Percentiles rank a stretch among this genome's conserved stretches.
Evolutionary conservation across 106 monocot genomes (phyloP).

Genomic region (Allium fistulosum): DNA sequence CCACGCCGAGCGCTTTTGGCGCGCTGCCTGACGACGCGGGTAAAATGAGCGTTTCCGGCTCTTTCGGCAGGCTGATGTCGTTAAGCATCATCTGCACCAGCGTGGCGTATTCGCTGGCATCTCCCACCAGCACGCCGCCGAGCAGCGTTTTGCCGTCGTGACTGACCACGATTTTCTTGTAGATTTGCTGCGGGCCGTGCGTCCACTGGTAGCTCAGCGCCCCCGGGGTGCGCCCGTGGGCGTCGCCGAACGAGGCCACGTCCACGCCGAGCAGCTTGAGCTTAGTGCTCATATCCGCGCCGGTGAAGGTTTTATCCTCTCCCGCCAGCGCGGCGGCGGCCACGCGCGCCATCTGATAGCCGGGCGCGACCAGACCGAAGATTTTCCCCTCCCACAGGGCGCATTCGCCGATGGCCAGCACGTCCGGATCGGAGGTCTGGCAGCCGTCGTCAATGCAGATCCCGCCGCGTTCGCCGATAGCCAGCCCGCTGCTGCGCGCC

Average conservation of each 20-base stretch:
- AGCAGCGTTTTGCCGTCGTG: neutral
- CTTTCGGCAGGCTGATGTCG: no score
- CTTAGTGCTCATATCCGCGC: neutral
- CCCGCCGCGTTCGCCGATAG: no score
- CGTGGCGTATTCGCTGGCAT: neutral
- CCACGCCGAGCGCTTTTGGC: no score
- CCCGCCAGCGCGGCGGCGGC: neutral
- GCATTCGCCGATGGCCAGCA: no score
- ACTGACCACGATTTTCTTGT: neutral
- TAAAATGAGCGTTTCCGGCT: no score
- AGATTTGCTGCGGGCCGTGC: neutral
- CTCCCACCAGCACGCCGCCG: neutral
- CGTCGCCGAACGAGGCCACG: neutral
- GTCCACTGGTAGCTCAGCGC: neutral
- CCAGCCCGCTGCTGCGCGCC: no score
- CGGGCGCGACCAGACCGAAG: neutral
- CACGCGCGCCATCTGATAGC: neutral
- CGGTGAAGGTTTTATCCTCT: neutral
- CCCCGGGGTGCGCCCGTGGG: neutral
- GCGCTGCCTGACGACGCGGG: no score
- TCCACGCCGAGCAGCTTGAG: conserved; percentile 1
- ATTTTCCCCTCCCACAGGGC: no score
- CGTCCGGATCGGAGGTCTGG: no score
- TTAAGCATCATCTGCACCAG: no score
- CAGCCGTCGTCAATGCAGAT: no score